Base-by-base conservation (phyloP, 2,329 filamentous ascomycete species). In the Talaromyces sp. region DNA sequence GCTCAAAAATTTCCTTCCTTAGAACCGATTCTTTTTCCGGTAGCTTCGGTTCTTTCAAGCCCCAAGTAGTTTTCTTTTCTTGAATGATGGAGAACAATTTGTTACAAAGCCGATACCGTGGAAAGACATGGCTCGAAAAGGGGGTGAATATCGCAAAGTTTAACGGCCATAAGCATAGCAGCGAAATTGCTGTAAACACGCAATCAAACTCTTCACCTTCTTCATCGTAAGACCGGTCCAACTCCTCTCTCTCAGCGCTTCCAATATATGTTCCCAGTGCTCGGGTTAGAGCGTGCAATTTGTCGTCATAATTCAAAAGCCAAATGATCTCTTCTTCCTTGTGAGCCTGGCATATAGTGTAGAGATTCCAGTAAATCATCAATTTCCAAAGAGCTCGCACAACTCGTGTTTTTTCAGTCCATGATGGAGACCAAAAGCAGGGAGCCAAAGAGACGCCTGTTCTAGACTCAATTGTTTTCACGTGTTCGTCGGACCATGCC, bases 321-420 rank as follows among this genome's bases (percentile, higher is more conserved):
- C 46, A 50, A 32, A 32, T 19, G 1, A 50, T 19, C 11, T n/a
- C 19, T 41, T 46, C 11, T 6, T 6, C 55, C 27, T n/a, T 19
- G 14, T 53, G 48, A 10, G 29, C 29, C 10, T 43, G 31, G 10
- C 31, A 43, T 19, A 58, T 24, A 21, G 26, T 7, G 10, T 19
- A 10, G 11, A 58, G 43, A 11, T 58, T 58, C 56, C 56, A 58
- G 38, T 53, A 53, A 43, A 58, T 53, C 31, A 58, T 43, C 46
- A 53, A 41, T 58, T 53, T 58, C 56, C 56, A 58, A 29, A 38
- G 38, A 27, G 31, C 31, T 52, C 31, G 31, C 46, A 48, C 51
- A 43, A 58, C 51, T 24, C 56, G 56, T 50, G n/a, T 41, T 26
- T 53, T 58, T 58, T 58, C 56, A 31, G 56, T 31, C 48, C 48